Percentiles rank a stretch among this genome's conserved stretches.
These are phyloP conservation scores for Pseudopyricularia javanii DNA, from an alignment of 2,329 filamentous ascomycete species.

Conservation along the genomic window DNA sequence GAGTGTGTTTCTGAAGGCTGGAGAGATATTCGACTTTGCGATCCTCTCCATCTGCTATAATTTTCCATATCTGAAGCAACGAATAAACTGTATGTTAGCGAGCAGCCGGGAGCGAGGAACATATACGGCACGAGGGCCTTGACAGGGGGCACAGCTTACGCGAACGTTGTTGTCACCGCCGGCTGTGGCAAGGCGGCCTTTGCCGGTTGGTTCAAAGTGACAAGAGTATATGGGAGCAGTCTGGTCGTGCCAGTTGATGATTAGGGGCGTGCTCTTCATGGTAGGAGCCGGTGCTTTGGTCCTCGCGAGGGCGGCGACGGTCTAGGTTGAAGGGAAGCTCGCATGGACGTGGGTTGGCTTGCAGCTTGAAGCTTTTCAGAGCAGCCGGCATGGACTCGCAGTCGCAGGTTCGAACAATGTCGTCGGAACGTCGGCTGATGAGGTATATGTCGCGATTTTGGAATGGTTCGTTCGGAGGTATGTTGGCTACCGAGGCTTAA, in stretches of 20 bases:
- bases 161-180: constrained; percentile 95
- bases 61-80: constrained; percentile 64
- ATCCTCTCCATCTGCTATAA: constrained; percentile 75
- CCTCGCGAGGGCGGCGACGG: constrained; percentile 1
- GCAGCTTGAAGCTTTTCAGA: background rate
- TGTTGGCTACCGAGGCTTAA: no score
- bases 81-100: background rate
- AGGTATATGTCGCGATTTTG: background rate
- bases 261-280: constrained; percentile 94
- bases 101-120: background rate
- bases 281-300: constrained; percentile 17
- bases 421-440: background rate
- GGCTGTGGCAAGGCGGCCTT: constrained; percentile 82
- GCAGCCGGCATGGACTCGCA: background rate
- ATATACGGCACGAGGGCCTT: background rate
- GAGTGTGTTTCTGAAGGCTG: constrained; percentile 84
- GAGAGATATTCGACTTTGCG: constrained; percentile 85
- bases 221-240: constrained; percentile 95
- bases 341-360: background rate
- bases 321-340: background rate
- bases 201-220: constrained; percentile 88
- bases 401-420: background rate
- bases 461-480: background rate
- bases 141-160: constrained; percentile 35
- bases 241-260: constrained; percentile 98